Percentiles rank a stretch among this genome's conserved stretches.
Evolutionary conservation across 1,284 basidiomycete species (phyloP).

Genomic region (Apiotrichum mycotoxinovorans): DNA sequence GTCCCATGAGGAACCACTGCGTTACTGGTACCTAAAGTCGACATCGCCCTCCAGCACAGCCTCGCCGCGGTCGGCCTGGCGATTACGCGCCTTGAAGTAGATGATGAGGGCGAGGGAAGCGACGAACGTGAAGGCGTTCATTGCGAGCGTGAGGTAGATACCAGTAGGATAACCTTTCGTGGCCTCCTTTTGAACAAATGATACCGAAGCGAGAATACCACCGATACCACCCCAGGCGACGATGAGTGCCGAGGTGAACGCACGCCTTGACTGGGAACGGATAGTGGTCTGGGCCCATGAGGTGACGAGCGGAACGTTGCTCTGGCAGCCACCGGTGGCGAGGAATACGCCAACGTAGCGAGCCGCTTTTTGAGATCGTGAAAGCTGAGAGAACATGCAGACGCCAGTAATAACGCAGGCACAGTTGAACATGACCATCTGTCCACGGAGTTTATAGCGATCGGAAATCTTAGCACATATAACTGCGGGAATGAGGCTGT

Average conservation of each 20-base stretch:
- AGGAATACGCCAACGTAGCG: conserved; percentile 26
- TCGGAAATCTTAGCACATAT: conserved; percentile 45
- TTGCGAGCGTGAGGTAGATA: conserved; percentile 15
- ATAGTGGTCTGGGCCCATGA: conserved; percentile 50
- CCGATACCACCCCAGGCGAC: conserved; percentile 23
- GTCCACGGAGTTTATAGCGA: conserved; percentile 20
- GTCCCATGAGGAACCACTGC: background rate
- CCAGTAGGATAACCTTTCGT: conserved; percentile 16
- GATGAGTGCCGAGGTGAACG: conserved; percentile 24
- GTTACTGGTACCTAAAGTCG: conserved; percentile 5
- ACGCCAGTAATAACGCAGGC: conserved; percentile 10
- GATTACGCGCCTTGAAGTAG: conserved; percentile 14
- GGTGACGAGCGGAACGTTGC: conserved; percentile 39
- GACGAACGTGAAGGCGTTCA: conserved; percentile 7
- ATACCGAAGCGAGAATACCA: conserved; percentile 18
- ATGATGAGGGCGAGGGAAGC: conserved; percentile 2
- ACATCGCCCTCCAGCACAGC: conserved; percentile 9
- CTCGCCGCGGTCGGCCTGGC: conserved; percentile 10
- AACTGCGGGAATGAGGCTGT: conserved; percentile 43
- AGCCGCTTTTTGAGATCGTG: conserved; percentile 3
- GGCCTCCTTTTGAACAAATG: conserved; percentile 20
- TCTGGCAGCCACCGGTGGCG: conserved; percentile 35
- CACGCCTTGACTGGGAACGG: conserved; percentile 48
- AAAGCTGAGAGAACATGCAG: conserved; percentile 16
- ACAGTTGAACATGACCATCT: conserved; percentile 12